Base-by-base conservation (phyloP, 1,284 basidiomycete species). In the Tetrapyrgos nigripes region DNA sequence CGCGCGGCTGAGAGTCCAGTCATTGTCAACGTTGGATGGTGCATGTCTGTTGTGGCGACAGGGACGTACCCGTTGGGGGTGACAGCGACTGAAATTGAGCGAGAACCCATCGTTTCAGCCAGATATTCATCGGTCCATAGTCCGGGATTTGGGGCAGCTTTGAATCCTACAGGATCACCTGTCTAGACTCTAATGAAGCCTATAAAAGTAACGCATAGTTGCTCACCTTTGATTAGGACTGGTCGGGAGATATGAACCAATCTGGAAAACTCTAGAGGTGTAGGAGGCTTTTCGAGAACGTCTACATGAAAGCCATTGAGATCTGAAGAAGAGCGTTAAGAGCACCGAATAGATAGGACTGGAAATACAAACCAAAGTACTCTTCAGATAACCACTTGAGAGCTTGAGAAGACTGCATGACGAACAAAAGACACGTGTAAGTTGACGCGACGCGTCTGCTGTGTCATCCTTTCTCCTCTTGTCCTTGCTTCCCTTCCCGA, bases 41-140 rank as follows among this genome's bases (percentile, higher is more conserved):
- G 23, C 33, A 45, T 31, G 14, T 19, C 33, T 11, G 28, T 9
- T 24, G n/a, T 17, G 23, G 24, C 17, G 13, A n/a, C 35, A 33
- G 46, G 49, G 23, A 58, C 81, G 64, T 66, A 93, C 93, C 94
- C 94, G 63, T 92, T 83, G 0, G 94, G 93, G 1, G 94, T 96
- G 26, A 91, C 82, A 1, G 94, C 92, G 27, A 97, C 85, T 1
- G 89, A 88, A 23, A 96, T 79, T 33, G 66, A 57, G 40, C 70
- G 72, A 17, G 85, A 76, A 1, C 80, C 86, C 80, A 92, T 85
- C 49, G 73, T 73, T 8, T 77, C 63, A 2, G 75, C 65, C 8
- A 94, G 80, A 70, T 91, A 92, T 46, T 83, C 75, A 67, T 91
- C 77, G 8, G 83, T 79, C 92, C 92, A 94, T 35, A 74, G 73